Evolutionary conservation across 768 basidiomycete genomes (phyloP), one percentile per base, ranked within the genome.

Genomic region (Leucosporidium creatinivorum): DNA sequence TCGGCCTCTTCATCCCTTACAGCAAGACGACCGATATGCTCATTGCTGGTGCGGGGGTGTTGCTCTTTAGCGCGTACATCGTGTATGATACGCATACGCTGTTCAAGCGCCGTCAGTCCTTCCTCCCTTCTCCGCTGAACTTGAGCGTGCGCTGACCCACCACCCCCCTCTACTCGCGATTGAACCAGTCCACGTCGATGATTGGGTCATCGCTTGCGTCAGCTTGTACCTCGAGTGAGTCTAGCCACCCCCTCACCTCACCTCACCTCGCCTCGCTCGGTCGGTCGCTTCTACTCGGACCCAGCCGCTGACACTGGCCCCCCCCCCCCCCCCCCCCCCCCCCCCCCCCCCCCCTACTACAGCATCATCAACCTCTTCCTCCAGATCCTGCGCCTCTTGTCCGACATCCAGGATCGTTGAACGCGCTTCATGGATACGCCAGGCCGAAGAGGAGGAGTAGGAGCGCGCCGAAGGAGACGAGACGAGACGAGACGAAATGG

Each of bases 151-250:
- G n/a, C n/a, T n/a, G n/a, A n/a, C n/a, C n/a, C n/a, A n/a, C n/a
- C n/a, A n/a, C n/a, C n/a, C n/a, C n/a, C n/a, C n/a, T n/a, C n/a
- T n/a, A n/a, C n/a, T n/a, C n/a, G n/a, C n/a, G n/a, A n/a, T n/a
- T n/a, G n/a, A 33, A 33, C 33, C 57, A 15, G 70, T 96, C 25
- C 90, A 89, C 2, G 91, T 92, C 5, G 96, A 99, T 72, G 96
- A 99, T 78, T 92, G 84, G 77, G 92, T 96, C 73, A 81, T 96
- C 81, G 94, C 87, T 47, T 83, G 91, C 23, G 87, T 97, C 75
- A 87, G 86, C 72, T 84, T 98, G n/a, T 98, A 97, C 80, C 86
- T 97, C 64, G 94, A 97, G 85, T 89, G 79, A 73, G 86, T 86
- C 62, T n/a, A n/a, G n/a, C n/a, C n/a, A n/a, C n/a, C n/a, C n/a